phyloP scores from a whole-genome alignment of 2,329 filamentous ascomycete genomes.

The Colletotrichum salicis region DNA sequence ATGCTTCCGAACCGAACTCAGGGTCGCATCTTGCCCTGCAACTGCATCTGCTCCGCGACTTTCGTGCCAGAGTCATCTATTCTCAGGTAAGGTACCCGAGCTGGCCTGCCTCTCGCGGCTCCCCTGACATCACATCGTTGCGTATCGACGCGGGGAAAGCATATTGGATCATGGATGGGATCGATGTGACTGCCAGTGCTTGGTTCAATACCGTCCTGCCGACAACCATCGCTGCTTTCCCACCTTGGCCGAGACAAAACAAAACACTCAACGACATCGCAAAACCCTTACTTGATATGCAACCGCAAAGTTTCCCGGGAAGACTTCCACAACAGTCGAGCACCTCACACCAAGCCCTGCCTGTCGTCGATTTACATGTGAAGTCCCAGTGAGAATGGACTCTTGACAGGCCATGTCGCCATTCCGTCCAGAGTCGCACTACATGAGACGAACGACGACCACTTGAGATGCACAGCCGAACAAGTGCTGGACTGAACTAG shows the following conservation, averaged over 20 bases:
- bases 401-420: not conserved
- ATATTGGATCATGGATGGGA: not conserved
- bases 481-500: not conserved
- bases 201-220: not conserved
- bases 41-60: not conserved
- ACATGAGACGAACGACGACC: constrained; percentile 21
- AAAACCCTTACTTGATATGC: not conserved
- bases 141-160: not conserved
- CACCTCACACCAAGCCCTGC: not conserved
- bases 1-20: not conserved
- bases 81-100: not conserved
- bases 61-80: not conserved
- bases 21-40: not conserved
- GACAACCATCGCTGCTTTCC: not conserved
- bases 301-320: not conserved
- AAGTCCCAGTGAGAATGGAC: constrained; percentile 17
- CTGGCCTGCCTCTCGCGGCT: not conserved
- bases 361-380: constrained; percentile 3
- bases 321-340: not conserved
- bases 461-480: not conserved
- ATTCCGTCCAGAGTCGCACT: constrained; percentile 11
- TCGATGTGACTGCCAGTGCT: not conserved
- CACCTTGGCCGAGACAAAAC: not conserved
- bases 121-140: not conserved
- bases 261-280: not conserved